Evolutionary conservation across 2,329 filamentous ascomycete species (phyloP), one percentile per base, ranked within the genome.

Genomic region (Microsporum ferrugineum): DNA sequence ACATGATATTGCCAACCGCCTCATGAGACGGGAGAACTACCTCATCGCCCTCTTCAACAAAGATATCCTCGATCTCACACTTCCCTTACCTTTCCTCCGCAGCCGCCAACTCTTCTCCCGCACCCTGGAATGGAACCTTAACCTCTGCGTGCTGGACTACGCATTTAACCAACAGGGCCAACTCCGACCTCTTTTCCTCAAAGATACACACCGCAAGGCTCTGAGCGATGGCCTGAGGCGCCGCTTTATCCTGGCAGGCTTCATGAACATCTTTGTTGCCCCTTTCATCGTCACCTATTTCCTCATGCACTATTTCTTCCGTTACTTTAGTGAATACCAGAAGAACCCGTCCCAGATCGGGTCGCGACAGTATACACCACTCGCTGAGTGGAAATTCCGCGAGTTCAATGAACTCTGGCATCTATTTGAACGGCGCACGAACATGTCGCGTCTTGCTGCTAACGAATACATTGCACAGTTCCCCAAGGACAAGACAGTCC

Each of bases 41-140:
- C 83, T 96, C 64, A 96, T 99, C 68, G 94, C 94, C 3, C 80
- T 99, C 68, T 90, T 97, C 76, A 99, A 99, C 78, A 97, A 99
- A 73, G 94, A 97, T 63, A 84, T 97, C 41, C 75, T 99, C 47
- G 87, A 99, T 70, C 79, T 97, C 53, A 91, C 88, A 0, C 81
- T 96, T 2, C 89, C 90, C 1, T 75, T 99, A 1, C 94, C 94
- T 0, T 91, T 96, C 65, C 69, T 96, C 1, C 83, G 86, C 43
- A 85, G 85, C 49, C 84, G 88, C 27, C 89, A 92, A 65, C 79
- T 96, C 59, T 92, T 96, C 69, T 96, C 94, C 0, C 86, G 87
- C 67, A 95, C 89, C 0, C 80, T 97, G 63, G 88, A 95, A 70
- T 96, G 91, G 91, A 95, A 91, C 66, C 79, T 99, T 61, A 87